Evolutionary conservation across 2,329 filamentous ascomycete species (phyloP).

Genomic region (Fusarium graminum): DNA sequence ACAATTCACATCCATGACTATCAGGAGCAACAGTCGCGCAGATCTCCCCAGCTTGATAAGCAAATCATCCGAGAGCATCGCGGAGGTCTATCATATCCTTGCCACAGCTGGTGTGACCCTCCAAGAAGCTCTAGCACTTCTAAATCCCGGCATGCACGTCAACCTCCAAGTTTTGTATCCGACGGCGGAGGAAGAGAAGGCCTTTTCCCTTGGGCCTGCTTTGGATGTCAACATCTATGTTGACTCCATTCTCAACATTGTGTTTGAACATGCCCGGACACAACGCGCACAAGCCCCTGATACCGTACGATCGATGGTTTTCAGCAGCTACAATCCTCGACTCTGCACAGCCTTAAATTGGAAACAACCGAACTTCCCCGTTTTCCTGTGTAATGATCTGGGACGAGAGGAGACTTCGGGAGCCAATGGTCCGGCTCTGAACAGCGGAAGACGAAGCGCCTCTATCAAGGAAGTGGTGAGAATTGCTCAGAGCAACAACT

Average conservation of each 20-base stretch:
- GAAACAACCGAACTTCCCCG: conserved; percentile 99
- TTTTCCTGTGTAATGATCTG: conserved; percentile 94
- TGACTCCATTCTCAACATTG: conserved; percentile 83
- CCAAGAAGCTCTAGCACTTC: conserved; percentile 77
- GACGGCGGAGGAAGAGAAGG: conserved; percentile 77
- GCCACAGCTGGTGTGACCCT: conserved; percentile 84
- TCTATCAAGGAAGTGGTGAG: conserved; percentile 96
- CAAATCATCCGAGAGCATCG: conserved; percentile 67
- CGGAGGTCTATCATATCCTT: conserved; percentile 78
- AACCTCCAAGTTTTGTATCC: conserved; percentile 95
- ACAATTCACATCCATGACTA: conserved; percentile 73
- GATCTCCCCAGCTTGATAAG: conserved; percentile 59
- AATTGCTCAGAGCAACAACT: conserved; percentile 94
- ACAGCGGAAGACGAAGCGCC: conserved; percentile 78
- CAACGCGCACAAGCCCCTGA: conserved; percentile 74
- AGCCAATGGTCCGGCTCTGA: conserved; percentile 55
- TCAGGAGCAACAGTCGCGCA: conserved; percentile 57
- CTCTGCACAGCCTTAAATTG: conserved; percentile 96
- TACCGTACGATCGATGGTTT: conserved; percentile 87
- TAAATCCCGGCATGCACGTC: conserved; percentile 85
- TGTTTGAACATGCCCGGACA: conserved; percentile 89
- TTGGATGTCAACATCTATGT: conserved; percentile 88
- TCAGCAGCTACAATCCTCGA: conserved; percentile 91
- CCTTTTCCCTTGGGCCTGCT: conserved; percentile 77
- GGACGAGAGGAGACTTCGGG: conserved; percentile 69